Conservation (phyloP, 371 early-diverging fungal species). For the Gilbertella persicaria region DNA sequence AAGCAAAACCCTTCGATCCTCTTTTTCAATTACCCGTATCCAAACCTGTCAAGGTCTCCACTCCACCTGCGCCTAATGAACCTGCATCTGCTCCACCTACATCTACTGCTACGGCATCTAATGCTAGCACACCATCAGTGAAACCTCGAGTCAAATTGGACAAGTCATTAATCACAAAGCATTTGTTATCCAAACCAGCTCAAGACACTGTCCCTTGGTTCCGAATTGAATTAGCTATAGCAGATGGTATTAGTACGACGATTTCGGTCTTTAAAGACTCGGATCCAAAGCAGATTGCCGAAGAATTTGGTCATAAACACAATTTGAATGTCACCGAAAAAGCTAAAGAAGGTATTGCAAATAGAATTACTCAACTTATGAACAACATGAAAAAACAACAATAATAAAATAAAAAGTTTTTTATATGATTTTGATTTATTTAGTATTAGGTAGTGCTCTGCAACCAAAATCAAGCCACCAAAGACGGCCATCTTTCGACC, state of each 20-base stretch:
- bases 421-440: neutral
- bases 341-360: slow-evolving; percentile 12
- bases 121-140: too few relatives aligned
- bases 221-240: slow-evolving; percentile 30
- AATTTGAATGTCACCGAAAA: slow-evolving; percentile 14
- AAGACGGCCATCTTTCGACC: slow-evolving; percentile 32
- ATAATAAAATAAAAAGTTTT: neutral
- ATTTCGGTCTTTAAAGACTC: slow-evolving; percentile 25
- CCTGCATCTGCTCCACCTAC: too few relatives aligned
- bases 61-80: too few relatives aligned
- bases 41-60: too few relatives aligned
- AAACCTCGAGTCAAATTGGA: too few relatives aligned
- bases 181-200: too few relatives aligned
- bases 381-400: neutral
- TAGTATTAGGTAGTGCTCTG: slow-evolving; percentile 1
- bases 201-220: slow-evolving; percentile 12
- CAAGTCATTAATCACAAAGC: too few relatives aligned
- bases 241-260: slow-evolving; percentile 31
- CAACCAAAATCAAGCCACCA: slow-evolving; percentile 55
- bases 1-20: too few relatives aligned
- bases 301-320: slow-evolving; percentile 28
- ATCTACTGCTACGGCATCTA: too few relatives aligned
- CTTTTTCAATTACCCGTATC: too few relatives aligned
- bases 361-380: neutral
- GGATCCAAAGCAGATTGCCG: slow-evolving; percentile 23